phyloP scores from a whole-genome alignment of 345 rosid genomes.

The Firmiana major region DNA sequence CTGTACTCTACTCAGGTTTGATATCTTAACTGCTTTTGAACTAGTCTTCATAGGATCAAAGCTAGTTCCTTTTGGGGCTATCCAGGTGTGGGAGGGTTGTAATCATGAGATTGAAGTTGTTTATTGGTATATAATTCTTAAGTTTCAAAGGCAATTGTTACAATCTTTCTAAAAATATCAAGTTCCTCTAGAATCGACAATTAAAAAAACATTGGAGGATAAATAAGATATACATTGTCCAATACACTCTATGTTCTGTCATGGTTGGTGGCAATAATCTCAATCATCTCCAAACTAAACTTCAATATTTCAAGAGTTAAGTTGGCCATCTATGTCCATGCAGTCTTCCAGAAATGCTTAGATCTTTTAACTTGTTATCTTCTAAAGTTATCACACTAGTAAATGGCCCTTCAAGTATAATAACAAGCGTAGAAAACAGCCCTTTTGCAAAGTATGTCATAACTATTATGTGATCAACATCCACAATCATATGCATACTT shows the following conservation, averaged over 20 bases:
- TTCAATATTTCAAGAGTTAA: background rate
- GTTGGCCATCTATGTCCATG: too few relatives aligned
- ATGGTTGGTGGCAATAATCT: background rate
- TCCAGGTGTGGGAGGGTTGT: background rate
- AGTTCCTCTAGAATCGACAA: background rate
- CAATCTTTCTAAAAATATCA: background rate
- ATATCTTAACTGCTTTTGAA: constrained; percentile 1
- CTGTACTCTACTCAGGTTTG: constrained; percentile 55
- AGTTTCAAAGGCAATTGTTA: background rate
- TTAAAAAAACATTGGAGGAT: too few relatives aligned
- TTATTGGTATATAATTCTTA: background rate
- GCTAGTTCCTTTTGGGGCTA: background rate
- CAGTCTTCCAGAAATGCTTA: too few relatives aligned
- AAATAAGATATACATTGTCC: background rate
- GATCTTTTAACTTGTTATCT: too few relatives aligned
- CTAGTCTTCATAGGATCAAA: background rate
- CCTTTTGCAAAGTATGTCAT: too few relatives aligned
- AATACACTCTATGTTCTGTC: background rate
- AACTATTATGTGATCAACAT: too few relatives aligned
- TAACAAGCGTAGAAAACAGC: too few relatives aligned
- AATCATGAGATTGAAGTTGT: background rate
- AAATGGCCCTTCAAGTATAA: too few relatives aligned
- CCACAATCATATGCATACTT: too few relatives aligned
- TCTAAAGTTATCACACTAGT: too few relatives aligned
- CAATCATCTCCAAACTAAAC: background rate